A percentile compares a stretch with the other conserved stretches of the same genome.
Evolutionary conservation across 148 eudicot species (phyloP).

Genomic region (Polygonum maritimum): DNA sequence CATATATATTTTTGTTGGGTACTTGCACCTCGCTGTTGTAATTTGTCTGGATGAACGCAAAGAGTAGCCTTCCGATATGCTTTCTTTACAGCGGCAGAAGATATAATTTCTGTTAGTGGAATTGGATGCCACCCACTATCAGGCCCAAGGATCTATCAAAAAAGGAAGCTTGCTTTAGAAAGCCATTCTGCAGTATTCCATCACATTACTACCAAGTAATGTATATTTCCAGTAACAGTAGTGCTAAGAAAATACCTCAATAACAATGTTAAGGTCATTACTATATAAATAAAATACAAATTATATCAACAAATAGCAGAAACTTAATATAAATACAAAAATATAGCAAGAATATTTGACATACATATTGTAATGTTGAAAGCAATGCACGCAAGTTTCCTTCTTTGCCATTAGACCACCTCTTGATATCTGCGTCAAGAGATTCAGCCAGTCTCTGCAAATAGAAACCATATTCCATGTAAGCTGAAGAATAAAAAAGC

Average conservation of each 20-base stretch:
- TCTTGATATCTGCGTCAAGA: slow-evolving; percentile 53
- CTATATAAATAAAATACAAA: background rate
- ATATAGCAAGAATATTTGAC: slow-evolving; percentile 9
- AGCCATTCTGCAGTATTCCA: background rate
- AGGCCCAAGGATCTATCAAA: slow-evolving; percentile 71
- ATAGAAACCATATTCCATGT: slow-evolving; percentile 4
- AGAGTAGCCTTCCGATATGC: slow-evolving; percentile 97
- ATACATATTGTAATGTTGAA: slow-evolving; percentile 64
- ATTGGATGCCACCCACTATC: slow-evolving; percentile 96
- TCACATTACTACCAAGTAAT: background rate
- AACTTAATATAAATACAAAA: background rate
- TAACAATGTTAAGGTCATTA: background rate
- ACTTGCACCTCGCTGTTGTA: slow-evolving; percentile 92
- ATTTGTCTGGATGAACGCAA: slow-evolving; percentile 93
- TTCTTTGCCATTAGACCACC: slow-evolving; percentile 71
- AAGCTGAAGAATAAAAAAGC: background rate
- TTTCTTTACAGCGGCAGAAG: slow-evolving; percentile 75
- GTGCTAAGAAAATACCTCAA: background rate
- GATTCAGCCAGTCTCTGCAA: slow-evolving; percentile 52
- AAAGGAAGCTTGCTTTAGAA: background rate
- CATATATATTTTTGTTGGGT: slow-evolving; percentile 84
- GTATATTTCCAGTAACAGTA: background rate
- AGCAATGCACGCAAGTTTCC: slow-evolving; percentile 65
- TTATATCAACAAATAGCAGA: background rate
- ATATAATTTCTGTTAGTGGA: slow-evolving; percentile 84